These are phyloP conservation scores for slime mould (Dictyostelium discoideum) DNA, from an alignment of 78 protist genomes.

Conservation along the genomic window dicty_2.7 NC_007089.4:5731501-5732000, in stretches of 20 bases:
- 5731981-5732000: background rate
- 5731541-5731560: too few relatives aligned
- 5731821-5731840: background rate
- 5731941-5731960: too few relatives aligned
- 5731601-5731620: background rate
- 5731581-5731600: too few relatives aligned
- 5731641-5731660: background rate
- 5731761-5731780: background rate
- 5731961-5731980: background rate
- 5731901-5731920: background rate
- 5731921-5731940: background rate
- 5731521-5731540: background rate
- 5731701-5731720: slow-evolving; percentile 11
- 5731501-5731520: background rate
- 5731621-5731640: background rate
- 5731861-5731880: background rate
- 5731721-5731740: slow-evolving; percentile 11
- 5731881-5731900: background rate
- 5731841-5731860: background rate
- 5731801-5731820: background rate
- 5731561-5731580: background rate
- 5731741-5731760: background rate
- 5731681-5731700: background rate
- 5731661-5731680: too few relatives aligned
- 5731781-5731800: background rate